phyloP scores from a whole-genome alignment of 345 rosid genomes.

The Camelina hispida region DNA sequence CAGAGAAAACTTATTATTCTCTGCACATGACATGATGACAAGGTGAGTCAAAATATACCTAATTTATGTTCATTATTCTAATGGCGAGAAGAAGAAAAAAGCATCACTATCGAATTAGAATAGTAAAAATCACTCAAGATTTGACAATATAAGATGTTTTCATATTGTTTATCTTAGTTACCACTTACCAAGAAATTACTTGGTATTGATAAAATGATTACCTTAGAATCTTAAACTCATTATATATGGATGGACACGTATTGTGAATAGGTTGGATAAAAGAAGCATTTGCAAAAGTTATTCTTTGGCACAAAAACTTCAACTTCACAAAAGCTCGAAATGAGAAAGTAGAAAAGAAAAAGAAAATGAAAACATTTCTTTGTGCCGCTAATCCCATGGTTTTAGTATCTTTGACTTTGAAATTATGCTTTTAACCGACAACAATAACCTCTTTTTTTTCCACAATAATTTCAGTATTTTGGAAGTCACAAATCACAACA shows the following conservation, averaged over 20 bases:
- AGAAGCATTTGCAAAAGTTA: slow-evolving; percentile 35
- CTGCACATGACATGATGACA: slow-evolving; percentile 32
- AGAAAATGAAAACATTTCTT: slow-evolving; percentile 11
- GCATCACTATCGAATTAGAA: slow-evolving; percentile 1
- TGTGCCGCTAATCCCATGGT: slow-evolving; percentile 35
- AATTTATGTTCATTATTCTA: slow-evolving; percentile 26
- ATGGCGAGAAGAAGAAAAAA: background rate
- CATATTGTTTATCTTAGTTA: slow-evolving; percentile 7
- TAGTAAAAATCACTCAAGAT: slow-evolving; percentile 6
- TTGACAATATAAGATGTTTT: slow-evolving; percentile 22
- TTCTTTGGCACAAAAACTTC: slow-evolving; percentile 42
- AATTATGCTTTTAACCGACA: slow-evolving; percentile 40
- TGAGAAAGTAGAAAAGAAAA: background rate
- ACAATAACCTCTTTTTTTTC: background rate
- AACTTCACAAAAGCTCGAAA: slow-evolving; percentile 45
- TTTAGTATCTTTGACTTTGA: slow-evolving; percentile 45
- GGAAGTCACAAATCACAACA: no score
- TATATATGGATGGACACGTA: slow-evolving; percentile 14
- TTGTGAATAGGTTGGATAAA: background rate
- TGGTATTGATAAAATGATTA: slow-evolving; percentile 13
- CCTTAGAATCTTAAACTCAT: background rate
- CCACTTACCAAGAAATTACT: background rate
- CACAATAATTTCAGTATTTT: no score
- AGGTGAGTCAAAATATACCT: slow-evolving; percentile 36
- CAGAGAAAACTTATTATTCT: slow-evolving; percentile 42